Evolutionary conservation across 345 rosid genomes (phyloP), one percentile per base, ranked within the genome.

Genomic region (Clarkia xantiana): DNA sequence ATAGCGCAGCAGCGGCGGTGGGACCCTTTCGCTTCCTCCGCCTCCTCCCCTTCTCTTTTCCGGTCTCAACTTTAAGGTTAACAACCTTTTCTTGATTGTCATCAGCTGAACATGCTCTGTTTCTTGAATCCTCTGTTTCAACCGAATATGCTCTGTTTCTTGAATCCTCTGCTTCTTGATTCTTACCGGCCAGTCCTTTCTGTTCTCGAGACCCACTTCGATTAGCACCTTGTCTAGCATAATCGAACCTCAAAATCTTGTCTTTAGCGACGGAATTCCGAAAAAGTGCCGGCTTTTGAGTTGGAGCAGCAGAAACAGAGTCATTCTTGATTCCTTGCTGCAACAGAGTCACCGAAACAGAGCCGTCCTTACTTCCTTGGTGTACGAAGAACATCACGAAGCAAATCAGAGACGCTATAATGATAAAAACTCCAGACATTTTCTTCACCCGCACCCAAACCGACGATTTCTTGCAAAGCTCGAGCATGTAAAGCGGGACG

Each of bases 1-100:
- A 54, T 4, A 61, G 52, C 15, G 67, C 76, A 10, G 64, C 49
- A 47, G 73, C 46, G 45, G 57, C 66, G 14, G 76, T 62, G 14
- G 61, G 55, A 52, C 78, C 84, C 71, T 70, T 90, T 63, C 82
- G 77, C 82, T 68, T 90, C 65, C 83, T 79, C 50, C 94, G 74
- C 66, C 81, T 65, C 51, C 76, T 77, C 50, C 81, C 78, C 55
- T 74, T 86, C 53, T 81, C 97, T 68, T 73, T 83, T 34, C 70
- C 69, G 4, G 56, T 73, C 64, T 69, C 71, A 46, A 86, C 64
- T 0, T 78, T 74, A 50, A 90, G 88, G 47, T 71, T 70, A 54
- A 47, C 48, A 41, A 75, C 64, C 58, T 76, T 76, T 18, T 75
- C 53, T 42, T 66, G 63, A 58, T 58, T 53, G 39, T 58, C 55